phyloP scores from a whole-genome alignment of 306 rosid species.

The Gillenia trifoliata region DNA sequence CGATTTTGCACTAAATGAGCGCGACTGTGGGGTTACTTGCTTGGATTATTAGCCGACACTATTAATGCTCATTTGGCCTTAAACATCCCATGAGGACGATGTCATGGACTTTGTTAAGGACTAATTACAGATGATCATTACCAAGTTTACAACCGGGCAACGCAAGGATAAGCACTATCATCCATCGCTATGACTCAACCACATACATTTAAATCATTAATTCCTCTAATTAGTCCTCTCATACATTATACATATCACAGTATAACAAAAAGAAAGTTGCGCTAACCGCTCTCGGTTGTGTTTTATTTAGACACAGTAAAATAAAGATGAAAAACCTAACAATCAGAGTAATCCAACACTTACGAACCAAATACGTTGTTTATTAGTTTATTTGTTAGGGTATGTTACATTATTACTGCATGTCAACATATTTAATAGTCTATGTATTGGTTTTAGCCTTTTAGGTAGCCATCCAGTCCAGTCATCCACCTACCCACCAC shows the following conservation, averaged over 20 bases:
- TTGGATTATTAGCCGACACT: slow-evolving; percentile 36
- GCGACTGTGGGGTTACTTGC: slow-evolving; percentile 19
- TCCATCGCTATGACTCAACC: not conserved
- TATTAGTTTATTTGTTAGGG: accelerated
- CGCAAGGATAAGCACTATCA: not conserved
- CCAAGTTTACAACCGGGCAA: not conserved
- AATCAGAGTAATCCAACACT: not conserved
- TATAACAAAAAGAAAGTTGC: not conserved
- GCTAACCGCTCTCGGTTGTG: not conserved
- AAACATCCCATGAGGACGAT: slow-evolving; percentile 11
- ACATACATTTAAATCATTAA: not conserved
- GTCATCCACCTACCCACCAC: not conserved
- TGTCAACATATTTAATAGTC: not conserved
- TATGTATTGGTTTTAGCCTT: not conserved
- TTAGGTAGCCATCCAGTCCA: not conserved
- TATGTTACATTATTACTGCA: no score
- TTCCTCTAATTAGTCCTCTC: not conserved
- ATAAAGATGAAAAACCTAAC: not conserved
- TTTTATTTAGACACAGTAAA: not conserved
- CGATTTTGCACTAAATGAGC: slow-evolving; percentile 14
- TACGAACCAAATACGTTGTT: accelerated
- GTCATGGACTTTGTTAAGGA: slow-evolving; percentile 11
- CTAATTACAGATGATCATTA: not conserved
- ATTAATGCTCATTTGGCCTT: slow-evolving; percentile 15
- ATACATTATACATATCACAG: not conserved